phyloP scores from a whole-genome alignment of 345 rosid genomes.

The Pelargonium nanum region DNA sequence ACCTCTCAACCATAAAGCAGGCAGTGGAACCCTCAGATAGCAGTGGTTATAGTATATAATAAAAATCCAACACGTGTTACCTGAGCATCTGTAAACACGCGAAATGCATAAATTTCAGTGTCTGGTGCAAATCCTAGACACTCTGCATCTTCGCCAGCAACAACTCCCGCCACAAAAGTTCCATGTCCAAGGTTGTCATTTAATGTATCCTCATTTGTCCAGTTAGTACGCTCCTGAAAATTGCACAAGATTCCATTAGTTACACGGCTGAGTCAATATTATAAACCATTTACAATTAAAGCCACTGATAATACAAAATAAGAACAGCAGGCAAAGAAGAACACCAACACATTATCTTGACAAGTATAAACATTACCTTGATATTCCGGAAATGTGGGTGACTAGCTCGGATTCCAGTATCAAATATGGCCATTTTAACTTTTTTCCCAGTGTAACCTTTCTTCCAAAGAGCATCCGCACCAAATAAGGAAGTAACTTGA shows the following conservation, averaged over 20 bases:
- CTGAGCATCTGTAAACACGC: constrained; percentile 96
- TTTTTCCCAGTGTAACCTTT: constrained; percentile 88
- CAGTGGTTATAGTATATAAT: neutral
- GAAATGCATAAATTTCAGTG: constrained; percentile 86
- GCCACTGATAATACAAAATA: neutral
- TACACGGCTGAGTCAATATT: constrained; percentile 10
- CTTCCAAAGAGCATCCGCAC: constrained; percentile 80
- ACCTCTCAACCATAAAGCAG: neutral
- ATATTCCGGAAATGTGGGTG: constrained; percentile 96
- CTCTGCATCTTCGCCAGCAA: constrained; percentile 78
- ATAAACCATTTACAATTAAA: neutral
- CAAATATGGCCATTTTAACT: constrained; percentile 98
- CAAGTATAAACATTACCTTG: constrained; percentile 38
- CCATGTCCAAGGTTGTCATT: constrained; percentile 99
- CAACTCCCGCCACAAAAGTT: constrained; percentile 96
- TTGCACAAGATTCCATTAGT: constrained; percentile 23
- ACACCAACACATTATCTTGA: neutral
- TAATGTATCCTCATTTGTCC: constrained; percentile 94
- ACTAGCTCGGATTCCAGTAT: constrained; percentile 84
- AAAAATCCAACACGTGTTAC: constrained; percentile 47
- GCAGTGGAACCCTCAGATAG: neutral
- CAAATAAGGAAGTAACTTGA: constrained; percentile 90
- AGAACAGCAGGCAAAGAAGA: constrained; percentile 1
- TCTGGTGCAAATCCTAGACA: constrained; percentile 98
- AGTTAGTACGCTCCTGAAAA: constrained; percentile 88